These are phyloP conservation scores for Prunella vulgaris DNA, from an alignment of 257 asterid genomes.

Conservation along the genomic window DNA sequence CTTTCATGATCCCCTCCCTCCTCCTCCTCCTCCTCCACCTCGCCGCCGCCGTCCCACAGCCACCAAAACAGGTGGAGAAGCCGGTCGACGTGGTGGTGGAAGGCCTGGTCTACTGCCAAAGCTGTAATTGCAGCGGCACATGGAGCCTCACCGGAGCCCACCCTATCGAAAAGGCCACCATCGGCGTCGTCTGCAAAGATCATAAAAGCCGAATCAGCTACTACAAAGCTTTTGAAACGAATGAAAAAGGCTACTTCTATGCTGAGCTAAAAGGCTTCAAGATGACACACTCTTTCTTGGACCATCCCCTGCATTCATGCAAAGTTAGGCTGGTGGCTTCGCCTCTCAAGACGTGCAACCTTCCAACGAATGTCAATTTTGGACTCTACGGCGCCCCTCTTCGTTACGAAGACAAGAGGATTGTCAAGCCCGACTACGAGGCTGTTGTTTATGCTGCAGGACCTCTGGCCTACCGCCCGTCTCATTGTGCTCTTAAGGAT, in stretches of 20 bases:
- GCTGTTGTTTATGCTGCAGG: slow-evolving; percentile 67
- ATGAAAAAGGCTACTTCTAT: slow-evolving; percentile 64
- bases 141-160: slow-evolving; percentile 57
- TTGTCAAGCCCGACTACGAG: slow-evolving; percentile 44
- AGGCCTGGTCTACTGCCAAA: slow-evolving; percentile 81
- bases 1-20: slow-evolving; percentile 34
- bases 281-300: slow-evolving; percentile 61
- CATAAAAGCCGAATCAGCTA: slow-evolving; percentile 55
- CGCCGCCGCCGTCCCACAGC: slow-evolving; percentile 26
- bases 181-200: slow-evolving; percentile 80
- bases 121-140: slow-evolving; percentile 47
- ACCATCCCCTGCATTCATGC: slow-evolving; percentile 90
- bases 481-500: slow-evolving; percentile 47
- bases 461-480: slow-evolving; percentile 80
- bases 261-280: slow-evolving; percentile 72
- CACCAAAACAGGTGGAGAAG: slow-evolving; percentile 32
- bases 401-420: slow-evolving; percentile 55
- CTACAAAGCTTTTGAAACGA: slow-evolving; percentile 64
- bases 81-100: slow-evolving; percentile 58
- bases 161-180: slow-evolving; percentile 50
- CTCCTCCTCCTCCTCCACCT: slow-evolving; percentile 39
- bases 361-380: slow-evolving; percentile 61
- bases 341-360: slow-evolving; percentile 48
- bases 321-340: slow-evolving; percentile 67
- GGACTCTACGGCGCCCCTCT: slow-evolving; percentile 76